phyloP scores from a whole-genome alignment of 169 alveolate genomes.

The Plasmodium fragile region DNA sequence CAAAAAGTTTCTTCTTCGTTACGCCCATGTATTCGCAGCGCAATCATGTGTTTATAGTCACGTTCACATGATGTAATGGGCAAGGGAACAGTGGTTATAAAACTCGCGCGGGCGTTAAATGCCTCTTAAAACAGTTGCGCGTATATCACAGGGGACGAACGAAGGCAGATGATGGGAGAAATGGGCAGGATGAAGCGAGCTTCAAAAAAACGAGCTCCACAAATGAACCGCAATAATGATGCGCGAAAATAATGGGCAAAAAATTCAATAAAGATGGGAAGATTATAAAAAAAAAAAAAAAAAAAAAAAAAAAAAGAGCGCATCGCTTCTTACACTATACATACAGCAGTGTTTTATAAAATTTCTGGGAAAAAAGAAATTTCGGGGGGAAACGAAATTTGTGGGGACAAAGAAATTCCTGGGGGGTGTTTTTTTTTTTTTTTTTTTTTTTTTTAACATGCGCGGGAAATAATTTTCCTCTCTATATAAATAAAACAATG shows the following conservation, averaged over 20 bases:
- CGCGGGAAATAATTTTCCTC: neutral
- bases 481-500: neutral
- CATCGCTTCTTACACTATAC: neutral
- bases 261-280: neutral
- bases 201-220: neutral
- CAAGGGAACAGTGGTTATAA: neutral
- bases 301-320: neutral
- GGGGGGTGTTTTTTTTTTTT: neutral
- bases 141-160: neutral
- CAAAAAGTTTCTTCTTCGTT: neutral
- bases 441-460: neutral
- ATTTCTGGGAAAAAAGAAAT: neutral
- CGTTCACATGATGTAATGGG: neutral
- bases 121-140: neutral
- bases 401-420: too few species aligned
- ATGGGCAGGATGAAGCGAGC: neutral
- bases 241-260: neutral
- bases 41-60: neutral
- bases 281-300: neutral
- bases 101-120: neutral
- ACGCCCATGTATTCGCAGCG: neutral
- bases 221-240: neutral
- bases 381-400: too few species aligned
- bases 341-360: neutral
- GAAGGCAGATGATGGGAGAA: neutral